Evolutionary conservation across 371 early-diverging fungal genomes (phyloP).

Genomic region (Actinomortierella wolfii): DNA sequence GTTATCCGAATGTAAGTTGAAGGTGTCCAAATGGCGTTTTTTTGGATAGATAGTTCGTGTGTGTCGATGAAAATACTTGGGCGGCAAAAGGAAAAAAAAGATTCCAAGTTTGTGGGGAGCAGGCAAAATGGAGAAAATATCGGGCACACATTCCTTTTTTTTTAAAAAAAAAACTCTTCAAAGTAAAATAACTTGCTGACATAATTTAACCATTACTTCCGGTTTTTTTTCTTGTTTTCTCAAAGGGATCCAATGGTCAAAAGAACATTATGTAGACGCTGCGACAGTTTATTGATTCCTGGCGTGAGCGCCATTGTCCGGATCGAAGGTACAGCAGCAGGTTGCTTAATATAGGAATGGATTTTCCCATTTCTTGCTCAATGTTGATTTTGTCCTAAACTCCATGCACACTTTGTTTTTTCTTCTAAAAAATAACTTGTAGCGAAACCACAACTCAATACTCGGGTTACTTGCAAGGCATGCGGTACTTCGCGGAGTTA

Average conservation of each 20-base stretch:
- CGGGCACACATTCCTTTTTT: neutral
- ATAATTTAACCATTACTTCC: neutral
- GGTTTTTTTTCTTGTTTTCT: neutral
- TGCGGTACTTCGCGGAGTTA: slow-evolving; percentile 40
- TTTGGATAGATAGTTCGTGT: too few relatives aligned
- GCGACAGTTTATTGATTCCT: slow-evolving; percentile 35
- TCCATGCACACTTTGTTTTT: neutral
- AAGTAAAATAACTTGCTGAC: neutral
- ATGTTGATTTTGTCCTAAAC: too few relatives aligned
- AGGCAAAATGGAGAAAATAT: neutral
- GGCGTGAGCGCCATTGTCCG: slow-evolving; percentile 31
- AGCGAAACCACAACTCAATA: slow-evolving; percentile 37
- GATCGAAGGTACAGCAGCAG: slow-evolving; percentile 15
- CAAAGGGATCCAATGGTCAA: slow-evolving; percentile 30
- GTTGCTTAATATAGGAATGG: neutral
- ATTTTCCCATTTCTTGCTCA: too few relatives aligned
- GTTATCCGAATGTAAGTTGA: slow-evolving; percentile 34
- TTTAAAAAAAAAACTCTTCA: too few relatives aligned
- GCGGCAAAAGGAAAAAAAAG: too few relatives aligned
- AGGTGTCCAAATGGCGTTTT: too few relatives aligned
- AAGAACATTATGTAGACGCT: slow-evolving; percentile 26
- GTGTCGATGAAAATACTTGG: too few relatives aligned
- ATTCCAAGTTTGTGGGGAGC: too few relatives aligned
- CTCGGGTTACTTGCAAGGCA: slow-evolving; percentile 22
- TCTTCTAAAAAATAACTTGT: neutral